These are phyloP conservation scores for Cladosporium sp. DNA, from an alignment of 2,329 filamentous ascomycete genomes.

Conservation along the genomic window DNA sequence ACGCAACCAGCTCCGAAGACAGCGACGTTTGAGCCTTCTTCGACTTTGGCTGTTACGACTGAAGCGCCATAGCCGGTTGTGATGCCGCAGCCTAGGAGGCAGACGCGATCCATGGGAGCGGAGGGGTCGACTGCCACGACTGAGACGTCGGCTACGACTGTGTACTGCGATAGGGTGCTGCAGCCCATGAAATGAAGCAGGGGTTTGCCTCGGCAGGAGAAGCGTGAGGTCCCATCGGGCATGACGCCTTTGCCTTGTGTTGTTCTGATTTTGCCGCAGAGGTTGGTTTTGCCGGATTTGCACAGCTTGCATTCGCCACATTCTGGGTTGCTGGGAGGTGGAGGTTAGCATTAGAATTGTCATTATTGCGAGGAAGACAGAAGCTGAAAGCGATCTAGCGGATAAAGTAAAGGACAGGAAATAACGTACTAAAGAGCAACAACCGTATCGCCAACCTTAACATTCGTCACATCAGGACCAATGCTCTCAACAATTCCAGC, in stretches of 20 bases:
- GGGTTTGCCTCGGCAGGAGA: slow-evolving; percentile 85
- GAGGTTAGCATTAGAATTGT: not conserved
- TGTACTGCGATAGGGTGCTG: slow-evolving; percentile 95
- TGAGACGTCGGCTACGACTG: slow-evolving; percentile 92
- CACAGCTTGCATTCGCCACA: slow-evolving; percentile 97
- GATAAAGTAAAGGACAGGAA: slow-evolving; percentile 4
- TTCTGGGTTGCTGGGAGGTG: slow-evolving; percentile 69
- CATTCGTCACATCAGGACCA: slow-evolving; percentile 84
- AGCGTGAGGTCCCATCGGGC: slow-evolving; percentile 88
- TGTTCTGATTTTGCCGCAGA: slow-evolving; percentile 93
- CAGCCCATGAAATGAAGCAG: slow-evolving; percentile 97
- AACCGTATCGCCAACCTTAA: slow-evolving; percentile 86
- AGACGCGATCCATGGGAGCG: slow-evolving; percentile 88
- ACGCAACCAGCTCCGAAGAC: slow-evolving; percentile 92
- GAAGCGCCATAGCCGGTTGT: slow-evolving; percentile 94
- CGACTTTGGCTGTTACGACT: slow-evolving; percentile 80
- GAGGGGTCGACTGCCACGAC: slow-evolving; percentile 84
- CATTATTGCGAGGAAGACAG: too few species aligned
- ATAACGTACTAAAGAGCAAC: slow-evolving; percentile 69
- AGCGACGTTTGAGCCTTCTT: slow-evolving; percentile 79
- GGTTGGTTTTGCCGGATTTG: slow-evolving; percentile 95
- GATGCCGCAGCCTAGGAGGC: slow-evolving; percentile 89
- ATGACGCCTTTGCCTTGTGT: slow-evolving; percentile 91
- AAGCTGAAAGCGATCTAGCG: not conserved
- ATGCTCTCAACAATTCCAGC: slow-evolving; percentile 48